Conservation (phyloP, 2,329 filamentous ascomycete genomes). For the Claviceps cyperi region DNA sequence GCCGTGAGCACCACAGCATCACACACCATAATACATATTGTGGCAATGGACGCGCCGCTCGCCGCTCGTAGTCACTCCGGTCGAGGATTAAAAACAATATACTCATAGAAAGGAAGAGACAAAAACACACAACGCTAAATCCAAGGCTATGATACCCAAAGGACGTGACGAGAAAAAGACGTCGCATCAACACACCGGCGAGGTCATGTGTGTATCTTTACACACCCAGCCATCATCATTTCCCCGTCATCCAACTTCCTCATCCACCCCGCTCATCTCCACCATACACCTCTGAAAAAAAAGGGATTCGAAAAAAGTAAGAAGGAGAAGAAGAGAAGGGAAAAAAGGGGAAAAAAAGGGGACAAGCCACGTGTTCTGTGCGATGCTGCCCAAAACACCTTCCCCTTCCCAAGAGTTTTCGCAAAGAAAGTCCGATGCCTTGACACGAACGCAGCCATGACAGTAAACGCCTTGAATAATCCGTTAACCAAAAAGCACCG, state of each 20-base stretch:
- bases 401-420: neutral
- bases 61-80: neutral
- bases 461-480: neutral
- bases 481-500: no score
- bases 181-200: no score
- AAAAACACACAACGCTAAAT: neutral
- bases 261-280: no score
- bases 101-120: neutral
- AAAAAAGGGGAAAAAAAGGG: neutral
- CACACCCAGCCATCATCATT: no score
- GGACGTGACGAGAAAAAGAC: conserved; percentile 6
- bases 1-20: neutral
- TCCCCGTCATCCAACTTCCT: no score
- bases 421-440: neutral
- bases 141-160: neutral
- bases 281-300: conserved; percentile 2
- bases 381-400: neutral
- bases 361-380: neutral
- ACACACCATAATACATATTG: neutral
- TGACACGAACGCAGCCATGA: conserved; percentile 2
- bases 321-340: neutral
- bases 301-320: conserved; percentile 10
- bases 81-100: neutral
- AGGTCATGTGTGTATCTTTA: no score
- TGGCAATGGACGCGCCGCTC: no score